These are phyloP conservation scores for Alternaria panax DNA, from an alignment of 2,329 filamentous ascomycete genomes.

Conservation along the genomic window DNA sequence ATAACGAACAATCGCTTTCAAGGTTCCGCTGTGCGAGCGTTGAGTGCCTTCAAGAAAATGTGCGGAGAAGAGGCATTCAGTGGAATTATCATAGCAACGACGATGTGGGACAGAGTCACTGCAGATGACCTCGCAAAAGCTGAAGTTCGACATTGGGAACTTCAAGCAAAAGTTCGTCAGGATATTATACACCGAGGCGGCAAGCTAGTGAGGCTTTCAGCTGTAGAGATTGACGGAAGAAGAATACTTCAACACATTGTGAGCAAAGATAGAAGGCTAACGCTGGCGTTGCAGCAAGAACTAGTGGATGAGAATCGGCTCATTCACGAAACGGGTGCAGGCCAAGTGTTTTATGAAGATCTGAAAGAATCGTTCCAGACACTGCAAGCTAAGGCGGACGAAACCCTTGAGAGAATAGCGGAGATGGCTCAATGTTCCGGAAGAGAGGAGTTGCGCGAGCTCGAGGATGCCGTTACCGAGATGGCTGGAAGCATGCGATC, in stretches of 20 bases:
- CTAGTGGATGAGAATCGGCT: conserved; percentile 3
- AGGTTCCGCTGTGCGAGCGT: conserved; percentile 51
- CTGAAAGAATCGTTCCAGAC: background rate
- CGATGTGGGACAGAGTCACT: conserved; percentile 49
- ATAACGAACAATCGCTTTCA: conserved; percentile 54
- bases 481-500: background rate
- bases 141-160: background rate
- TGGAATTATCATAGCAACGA: conserved; percentile 54
- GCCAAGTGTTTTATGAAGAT: background rate
- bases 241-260: conserved; percentile 11
- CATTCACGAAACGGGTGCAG: conserved; percentile 5
- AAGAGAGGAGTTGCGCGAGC: background rate
- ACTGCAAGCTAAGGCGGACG: background rate
- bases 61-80: conserved; percentile 52
- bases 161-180: background rate
- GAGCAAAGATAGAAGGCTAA: background rate
- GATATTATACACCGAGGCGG: background rate
- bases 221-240: conserved; percentile 3
- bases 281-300: conserved; percentile 8
- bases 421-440: background rate
- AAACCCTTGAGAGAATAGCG: background rate
- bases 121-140: background rate
- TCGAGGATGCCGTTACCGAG: background rate
- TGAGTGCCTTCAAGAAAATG: conserved; percentile 55
- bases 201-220: background rate